phyloP scores from a whole-genome alignment of 495 filamentous ascomycete genomes.

The Hypomontagnella submonticulosa region DNA sequence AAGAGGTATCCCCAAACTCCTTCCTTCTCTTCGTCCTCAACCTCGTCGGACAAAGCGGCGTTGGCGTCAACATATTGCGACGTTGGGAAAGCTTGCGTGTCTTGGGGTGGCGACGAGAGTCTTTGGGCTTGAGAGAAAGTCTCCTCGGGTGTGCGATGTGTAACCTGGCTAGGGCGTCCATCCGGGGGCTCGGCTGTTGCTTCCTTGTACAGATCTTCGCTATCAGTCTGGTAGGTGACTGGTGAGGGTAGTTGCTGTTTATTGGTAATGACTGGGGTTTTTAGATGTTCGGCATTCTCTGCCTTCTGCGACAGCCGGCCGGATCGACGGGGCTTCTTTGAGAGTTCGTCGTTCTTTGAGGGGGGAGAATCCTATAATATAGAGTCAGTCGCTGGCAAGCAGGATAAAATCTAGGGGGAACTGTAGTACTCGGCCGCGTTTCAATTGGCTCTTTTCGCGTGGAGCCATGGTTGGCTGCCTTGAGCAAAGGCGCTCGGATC shows the following conservation, averaged over 20 bases:
- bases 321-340: slow-evolving; percentile 76
- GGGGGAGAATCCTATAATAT: slow-evolving; percentile 58
- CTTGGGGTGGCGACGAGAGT: slow-evolving; percentile 66
- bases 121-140: slow-evolving; percentile 58
- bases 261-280: slow-evolving; percentile 68
- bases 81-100: slow-evolving; percentile 74
- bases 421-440: slow-evolving; percentile 59
- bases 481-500: slow-evolving; percentile 17
- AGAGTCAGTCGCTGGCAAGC: slow-evolving; percentile 43
- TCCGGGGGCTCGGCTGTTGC: slow-evolving; percentile 77
- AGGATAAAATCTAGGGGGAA: slow-evolving; percentile 31
- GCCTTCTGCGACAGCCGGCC: slow-evolving; percentile 64
- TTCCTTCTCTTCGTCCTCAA: slow-evolving; percentile 86
- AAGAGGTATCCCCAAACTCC: slow-evolving; percentile 97
- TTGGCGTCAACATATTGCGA: slow-evolving; percentile 85
- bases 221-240: slow-evolving; percentile 74
- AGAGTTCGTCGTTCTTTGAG: slow-evolving; percentile 56
- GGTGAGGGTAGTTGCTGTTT: slow-evolving; percentile 84
- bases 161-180: slow-evolving; percentile 66
- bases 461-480: slow-evolving; percentile 60
- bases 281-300: slow-evolving; percentile 57
- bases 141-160: slow-evolving; percentile 59
- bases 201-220: slow-evolving; percentile 72
- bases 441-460: slow-evolving; percentile 67
- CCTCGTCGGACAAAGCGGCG: slow-evolving; percentile 78